Base-by-base conservation (phyloP, 1,284 basidiomycete species). In the Mycena sp. region DNA sequence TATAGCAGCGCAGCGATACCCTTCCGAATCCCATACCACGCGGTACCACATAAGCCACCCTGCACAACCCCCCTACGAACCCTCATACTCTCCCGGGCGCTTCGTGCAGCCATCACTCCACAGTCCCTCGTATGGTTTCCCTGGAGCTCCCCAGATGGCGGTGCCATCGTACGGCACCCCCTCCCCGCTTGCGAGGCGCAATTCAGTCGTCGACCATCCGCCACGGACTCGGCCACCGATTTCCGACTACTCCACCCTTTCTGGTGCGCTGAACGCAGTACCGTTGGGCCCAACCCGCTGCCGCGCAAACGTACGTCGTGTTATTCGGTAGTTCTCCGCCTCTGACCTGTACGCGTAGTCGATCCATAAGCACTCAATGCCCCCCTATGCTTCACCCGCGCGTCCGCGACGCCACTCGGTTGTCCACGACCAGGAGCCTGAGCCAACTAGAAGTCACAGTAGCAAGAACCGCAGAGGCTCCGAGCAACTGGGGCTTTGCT, bases 31-130 rank as follows among this genome's bases (percentile, higher is more conserved):
- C 3, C 16, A 54, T 28, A 49, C 12, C 16, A 48, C 14, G n/a
- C n/a, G n/a, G n/a, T 44, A 30, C 19, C 51, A 35, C n/a, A n/a
- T 55, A 14, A 21, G 28, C 11, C 63, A 63, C 21, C 56, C 43
- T 28, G 40, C 7, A 12, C 55, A 50, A 35, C 63, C 57, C 3
- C 29, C 48, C 4, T 53, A 61, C 58, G 53, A 61, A 10, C 63
- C 53, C 3, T 61, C 63, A 1, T 65, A 65, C 45, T 65, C 63
- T 5, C 63, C 63, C 3, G 57, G 58, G 35, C 54, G 32, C 9
- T 65, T 61, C 54, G 63, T 61, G 29, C 63, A 65, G 63, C 63
- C 63, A 4, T 61, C 63, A 17, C 43, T 56, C 6, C 48, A 60
- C 41, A 61, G 23, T 37, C 29, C n/a, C 41, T 57, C 58, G 14